Evolutionary conservation across 495 filamentous ascomycete species (phyloP), one percentile per base, ranked within the genome.

Genomic region (Glonium stellatum): DNA sequence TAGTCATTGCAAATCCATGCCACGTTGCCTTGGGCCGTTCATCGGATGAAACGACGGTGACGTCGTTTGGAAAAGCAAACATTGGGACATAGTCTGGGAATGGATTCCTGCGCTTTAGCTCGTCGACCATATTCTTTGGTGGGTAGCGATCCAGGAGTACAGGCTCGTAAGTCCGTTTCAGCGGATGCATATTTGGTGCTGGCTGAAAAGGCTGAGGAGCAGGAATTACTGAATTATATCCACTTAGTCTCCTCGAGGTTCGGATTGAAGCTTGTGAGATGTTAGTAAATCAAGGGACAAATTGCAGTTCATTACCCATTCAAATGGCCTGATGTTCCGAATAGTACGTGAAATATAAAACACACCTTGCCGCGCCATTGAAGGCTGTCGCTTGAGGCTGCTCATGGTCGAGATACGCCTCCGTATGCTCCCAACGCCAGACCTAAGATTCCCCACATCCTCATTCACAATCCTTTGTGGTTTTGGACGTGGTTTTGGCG

Each of bases 1-100:
- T 88, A 4, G 93, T 98, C 93, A 98, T 97, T 59, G 89, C 90
- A 71, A 97, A 98, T 44, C 93, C 93, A 77, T 98, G 93, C 93
- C 93, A 98, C 21, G 92, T 96, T 46, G 93, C 87, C 56, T 91
- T 79, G 1, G 93, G 93, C 61, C 90, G 81, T 69, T 97, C 91
- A 68, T 98, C 93, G 1, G 90, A 90, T 9, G 93, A 96, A 8
- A 97, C 88, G 54, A 98, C 92, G 58, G 90, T 89, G 66, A 98
- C 89, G 73, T 98, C 93, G 72, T 98, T 96, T 27, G 93, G 93
- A 67, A 97, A 98, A 21, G 93, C 91, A 68, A 97, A 98, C 93
- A 98, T 97, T 25, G 93, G 93, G 39, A 98, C 89, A 66, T 96
- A 97, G 69, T 98, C 92, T 3, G 93, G 93, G 70, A 98, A 97